Base-by-base conservation (phyloP, 305 asterid species). In the Solanum chacoense region DNA sequence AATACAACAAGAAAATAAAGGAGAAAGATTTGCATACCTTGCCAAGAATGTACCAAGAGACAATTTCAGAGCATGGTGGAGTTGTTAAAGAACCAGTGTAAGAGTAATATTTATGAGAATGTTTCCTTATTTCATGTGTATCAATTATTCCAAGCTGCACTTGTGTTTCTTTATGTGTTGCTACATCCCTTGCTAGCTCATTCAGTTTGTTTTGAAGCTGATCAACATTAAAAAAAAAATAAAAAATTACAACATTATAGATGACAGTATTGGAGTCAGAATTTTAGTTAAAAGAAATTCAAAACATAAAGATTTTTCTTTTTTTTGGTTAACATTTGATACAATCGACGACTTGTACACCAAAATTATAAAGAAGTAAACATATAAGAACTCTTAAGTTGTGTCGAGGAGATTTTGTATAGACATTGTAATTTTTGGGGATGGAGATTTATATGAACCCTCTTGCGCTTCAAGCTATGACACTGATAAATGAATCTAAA, bases 41-140 rank as follows among this genome's bases (percentile, higher is more conserved):
- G 90, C 89, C 94, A 86, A 93, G 92, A 87, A 95, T 90, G 90
- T 88, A 45, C 93, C 94, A 93, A 35, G 89, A 85, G 74, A 95
- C 94, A 91, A 86, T 45, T 86, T 95, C 94, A 7, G 94, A 71
- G 92, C 96, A 95, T n/a, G 98, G 98, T 67, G 98, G 98, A 26
- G 94, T 92, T 81, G 95, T 95, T 45, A 91, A 92, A 84, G 96
- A 94, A 78, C 98, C 97, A 76, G 42, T 35, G 45, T 93, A 95
- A 75, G 89, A 87, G 87, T 94, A 95, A 32, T 94, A 95, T 89
- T 93, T 93, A 90, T 89, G 93, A 84, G 88, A 6, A 22, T 87
- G 91, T 88, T 89, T 91, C 89, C 94, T 93, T 88, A 94, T 90
- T 84, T 92, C 93, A 12, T 94, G 87, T 9, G 94, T 94, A 72